Base-by-base conservation (phyloP, 352 stramenopile genomes). In the Phytophthora idaei region DNA sequence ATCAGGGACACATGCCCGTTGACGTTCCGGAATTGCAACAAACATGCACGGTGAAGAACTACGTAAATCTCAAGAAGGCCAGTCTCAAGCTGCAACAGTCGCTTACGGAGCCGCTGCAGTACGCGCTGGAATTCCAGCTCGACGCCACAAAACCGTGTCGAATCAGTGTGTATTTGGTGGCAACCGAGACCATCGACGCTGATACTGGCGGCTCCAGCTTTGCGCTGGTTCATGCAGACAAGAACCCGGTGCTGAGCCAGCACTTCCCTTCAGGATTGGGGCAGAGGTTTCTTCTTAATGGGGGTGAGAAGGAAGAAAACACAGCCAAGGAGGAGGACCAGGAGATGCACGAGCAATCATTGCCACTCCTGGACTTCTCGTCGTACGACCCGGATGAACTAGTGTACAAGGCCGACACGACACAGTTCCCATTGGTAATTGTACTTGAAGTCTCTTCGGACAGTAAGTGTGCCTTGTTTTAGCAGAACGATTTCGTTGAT, bases 11-110 rank as follows among this genome's bases (percentile, higher is more conserved):
- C 39, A 44, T 74, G 5, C 71, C 72, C 6, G 69, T 86, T 34
- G 81, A 89, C 14, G 58, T 92, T 47, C 88, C 88, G 6, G 86
- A 93, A 72, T 85, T 93, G 69, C 88, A 95, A 69, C 85, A 93
- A 59, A 94, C 88, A 25, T 87, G 74, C 49, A 91, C 86, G 0
- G 81, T 95, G 2, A 90, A 88, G 69, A 95, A 91, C 65, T 78
- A 93, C 66, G 86, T 94, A 57, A 95, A 93, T 64, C 72, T 95
- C 4, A 92, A 93, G 71, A 95, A 95, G 66, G 54, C 66, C 27
- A 89, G 77, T 67, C 73, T 95, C 52, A 89, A 86, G 50, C 66
- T 95, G 45, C 50, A 73, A 32, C 73, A 47, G 12, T 66, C 65
- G 11, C 52, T 62, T 49, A 69, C 44, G 5, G 47, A 79, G 9